These are phyloP conservation scores for Stephania japonica DNA, from an alignment of 164 flowering plant species.

Conservation along the genomic window DNA sequence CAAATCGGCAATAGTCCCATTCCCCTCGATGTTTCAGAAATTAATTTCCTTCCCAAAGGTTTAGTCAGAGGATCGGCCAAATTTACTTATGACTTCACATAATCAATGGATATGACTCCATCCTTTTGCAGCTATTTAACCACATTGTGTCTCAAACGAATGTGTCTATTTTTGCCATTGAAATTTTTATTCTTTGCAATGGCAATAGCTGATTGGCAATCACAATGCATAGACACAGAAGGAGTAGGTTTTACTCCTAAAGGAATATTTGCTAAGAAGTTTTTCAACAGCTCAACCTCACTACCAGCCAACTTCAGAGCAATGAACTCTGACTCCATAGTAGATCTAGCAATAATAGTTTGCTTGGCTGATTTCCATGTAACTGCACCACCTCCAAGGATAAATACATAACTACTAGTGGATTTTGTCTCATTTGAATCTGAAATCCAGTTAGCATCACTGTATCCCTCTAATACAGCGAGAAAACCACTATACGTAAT, in stretches of 20 bases:
- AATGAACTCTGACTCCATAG: too few species aligned
- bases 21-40: too few species aligned
- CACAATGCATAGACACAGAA: not conserved
- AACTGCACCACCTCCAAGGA: not conserved
- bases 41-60: too few species aligned
- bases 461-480: not conserved
- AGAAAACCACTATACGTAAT: not conserved
- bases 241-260: not conserved
- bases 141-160: not conserved
- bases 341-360: not conserved
- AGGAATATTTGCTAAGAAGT: not conserved
- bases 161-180: not conserved
- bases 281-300: too few species aligned
- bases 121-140: not conserved
- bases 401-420: not conserved
- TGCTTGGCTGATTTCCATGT: slow-evolving; percentile 1
- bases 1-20: too few species aligned
- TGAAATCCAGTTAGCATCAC: slow-evolving; percentile 5
- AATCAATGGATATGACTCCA: not conserved
- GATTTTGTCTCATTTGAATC: not conserved
- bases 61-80: too few species aligned
- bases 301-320: too few species aligned
- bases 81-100: too few species aligned
- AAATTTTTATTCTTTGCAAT: not conserved
- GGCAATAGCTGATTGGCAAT: not conserved